Conservation (phyloP, 768 basidiomycete genomes). For the Mycena vitilis region DNA sequence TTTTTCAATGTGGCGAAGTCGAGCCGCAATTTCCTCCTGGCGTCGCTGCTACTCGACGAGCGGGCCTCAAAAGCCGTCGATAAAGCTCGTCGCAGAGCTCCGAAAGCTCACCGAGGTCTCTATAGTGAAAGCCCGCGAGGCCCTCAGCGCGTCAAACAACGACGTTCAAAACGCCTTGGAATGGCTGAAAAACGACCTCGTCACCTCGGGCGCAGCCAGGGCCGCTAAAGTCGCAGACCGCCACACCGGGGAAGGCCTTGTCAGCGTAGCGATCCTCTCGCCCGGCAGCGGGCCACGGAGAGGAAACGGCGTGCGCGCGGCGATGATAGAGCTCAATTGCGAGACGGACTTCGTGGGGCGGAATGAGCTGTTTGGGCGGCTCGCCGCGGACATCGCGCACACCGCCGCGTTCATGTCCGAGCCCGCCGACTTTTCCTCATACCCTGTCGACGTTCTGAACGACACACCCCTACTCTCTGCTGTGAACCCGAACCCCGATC, state of each 20-base stretch:
- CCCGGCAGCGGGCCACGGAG: slow-evolving; percentile 59
- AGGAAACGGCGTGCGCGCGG: slow-evolving; percentile 70
- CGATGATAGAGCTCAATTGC: slow-evolving; percentile 93
- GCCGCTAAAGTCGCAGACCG: slow-evolving; percentile 88
- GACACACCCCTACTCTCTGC: slow-evolving; percentile 77
- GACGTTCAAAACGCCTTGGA: slow-evolving; percentile 78
- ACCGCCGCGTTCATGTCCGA: slow-evolving; percentile 81
- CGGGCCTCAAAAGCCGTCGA: slow-evolving; percentile 63
- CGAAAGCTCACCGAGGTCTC: slow-evolving; percentile 86
- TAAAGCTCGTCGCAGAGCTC: slow-evolving; percentile 87
- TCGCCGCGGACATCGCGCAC: slow-evolving; percentile 85
- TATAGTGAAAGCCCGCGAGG: slow-evolving; percentile 89
- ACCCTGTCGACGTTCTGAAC: slow-evolving; percentile 60
- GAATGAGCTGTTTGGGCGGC: slow-evolving; percentile 82
- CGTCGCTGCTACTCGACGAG: slow-evolving; percentile 65
- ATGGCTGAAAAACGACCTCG: slow-evolving; percentile 86
- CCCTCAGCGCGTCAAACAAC: slow-evolving; percentile 79
- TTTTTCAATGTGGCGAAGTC: slow-evolving; percentile 12
- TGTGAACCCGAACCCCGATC: slow-evolving; percentile 46
- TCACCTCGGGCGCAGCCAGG: slow-evolving; percentile 77
- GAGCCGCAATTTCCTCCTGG: slow-evolving; percentile 33
- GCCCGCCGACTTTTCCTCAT: slow-evolving; percentile 57
- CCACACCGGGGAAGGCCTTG: slow-evolving; percentile 79
- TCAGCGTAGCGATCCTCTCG: slow-evolving; percentile 82
- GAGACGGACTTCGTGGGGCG: slow-evolving; percentile 97